Base-by-base conservation (phyloP, 2,329 filamentous ascomycete species). In the Cercospora citrullina region DNA sequence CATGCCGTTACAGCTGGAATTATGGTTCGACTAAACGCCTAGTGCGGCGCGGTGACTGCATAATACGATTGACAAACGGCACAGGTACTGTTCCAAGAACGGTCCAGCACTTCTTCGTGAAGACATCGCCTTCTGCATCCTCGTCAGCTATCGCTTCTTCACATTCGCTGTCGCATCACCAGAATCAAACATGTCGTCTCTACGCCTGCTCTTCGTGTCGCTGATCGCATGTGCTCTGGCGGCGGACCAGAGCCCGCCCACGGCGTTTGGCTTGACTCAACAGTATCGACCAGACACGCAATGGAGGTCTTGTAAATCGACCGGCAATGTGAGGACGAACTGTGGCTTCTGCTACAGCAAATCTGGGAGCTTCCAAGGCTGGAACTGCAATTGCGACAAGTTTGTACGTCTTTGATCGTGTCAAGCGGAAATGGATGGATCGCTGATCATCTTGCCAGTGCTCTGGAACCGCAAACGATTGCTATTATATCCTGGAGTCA, bases 381-480 rank as follows among this genome's bases (percentile, higher is more conserved):
- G 64, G 59, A 66, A 66, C 39, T 66, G 64, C 31, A 62, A 61
- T 45, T 66, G 64, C 45, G 64, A 63, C 21, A 66, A 61, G 36
- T 66, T 66, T 39, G 64, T 66, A 45, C 23, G 64, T 66, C 55
- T 14, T 18, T 57, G 12, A 21, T 33, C n/a, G 18, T 26, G 12
- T 45, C 30, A 14, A 21, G 21, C 51, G 12, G 5, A 5, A 10
- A 23, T 9, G 30, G 30, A 30, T 14, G 12, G 14, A 5, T 16
- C 26, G 42, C 64, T 61, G 30, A 66, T 30, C 30, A 21, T 28
- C 28, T 62, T 14, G 36, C 26, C 39, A 66, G 64, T 66, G 64
- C 26, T 36, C 64, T 30, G 64, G 64, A 55, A 61, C 64, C 12
- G 42, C 57, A 16, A 60, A 60, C n/a, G 21, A 36, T n/a, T 65